These are phyloP conservation scores for Amanita brunnescens DNA, from an alignment of 768 basidiomycete species.

Conservation along the genomic window DNA sequence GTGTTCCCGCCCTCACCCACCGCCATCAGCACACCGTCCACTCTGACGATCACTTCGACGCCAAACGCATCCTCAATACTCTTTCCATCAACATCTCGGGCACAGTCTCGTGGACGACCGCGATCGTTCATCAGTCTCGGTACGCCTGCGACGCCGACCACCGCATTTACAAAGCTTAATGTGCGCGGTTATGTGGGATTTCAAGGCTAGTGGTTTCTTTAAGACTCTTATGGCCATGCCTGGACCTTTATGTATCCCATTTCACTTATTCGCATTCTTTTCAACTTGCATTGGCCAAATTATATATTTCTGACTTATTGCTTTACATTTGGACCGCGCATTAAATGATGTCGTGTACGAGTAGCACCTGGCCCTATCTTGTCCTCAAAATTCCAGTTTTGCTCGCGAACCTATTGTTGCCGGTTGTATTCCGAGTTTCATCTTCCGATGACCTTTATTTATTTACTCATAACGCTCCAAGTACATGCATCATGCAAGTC, in stretches of 20 bases:
- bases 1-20: constrained; percentile 77
- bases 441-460: not conserved
- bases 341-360: constrained; percentile 1
- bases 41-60: constrained; percentile 73
- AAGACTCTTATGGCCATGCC: not conserved
- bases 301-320: constrained; percentile 6
- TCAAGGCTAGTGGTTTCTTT: constrained; percentile 19
- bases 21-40: constrained; percentile 59
- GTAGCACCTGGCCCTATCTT: constrained; percentile 1
- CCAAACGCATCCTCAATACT: constrained; percentile 37
- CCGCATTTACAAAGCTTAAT: constrained; percentile 77
- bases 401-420: constrained; percentile 8
- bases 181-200: constrained; percentile 71
- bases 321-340: constrained; percentile 2
- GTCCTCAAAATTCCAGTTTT: constrained; percentile 8
- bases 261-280: constrained; percentile 9
- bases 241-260: constrained; percentile 1
- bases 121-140: constrained; percentile 69
- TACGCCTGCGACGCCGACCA: constrained; percentile 64
- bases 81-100: constrained; percentile 59
- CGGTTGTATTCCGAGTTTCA: not conserved
- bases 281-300: constrained; percentile 12
- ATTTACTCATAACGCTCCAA: not conserved
- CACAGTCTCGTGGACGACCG: constrained; percentile 56
- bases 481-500: constrained; percentile 2